Percentiles rank a stretch among this genome's conserved stretches.
Evolutionary conservation across 2,329 filamentous ascomycete genomes (phyloP).

Genomic region (Venturia pyrina): DNA sequence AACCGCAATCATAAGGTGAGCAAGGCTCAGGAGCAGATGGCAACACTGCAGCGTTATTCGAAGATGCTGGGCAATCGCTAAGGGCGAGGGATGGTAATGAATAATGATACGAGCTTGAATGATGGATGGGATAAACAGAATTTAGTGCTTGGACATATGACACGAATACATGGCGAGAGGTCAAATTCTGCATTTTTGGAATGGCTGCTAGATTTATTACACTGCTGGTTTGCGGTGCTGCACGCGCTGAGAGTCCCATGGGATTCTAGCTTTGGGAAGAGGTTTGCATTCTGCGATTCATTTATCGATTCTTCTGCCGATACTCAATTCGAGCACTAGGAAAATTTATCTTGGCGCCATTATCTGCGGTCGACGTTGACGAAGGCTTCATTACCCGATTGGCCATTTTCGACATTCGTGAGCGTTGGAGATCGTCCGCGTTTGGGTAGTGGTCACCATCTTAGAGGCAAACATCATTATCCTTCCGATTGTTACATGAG

Average conservation of each 20-base stretch:
- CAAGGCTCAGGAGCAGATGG: constrained; percentile 37
- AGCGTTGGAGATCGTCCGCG: not conserved
- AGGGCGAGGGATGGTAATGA: not conserved
- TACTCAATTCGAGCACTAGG: not conserved
- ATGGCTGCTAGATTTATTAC: not conserved
- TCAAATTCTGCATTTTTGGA: not conserved
- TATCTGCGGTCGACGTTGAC: not conserved
- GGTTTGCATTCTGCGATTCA: not conserved
- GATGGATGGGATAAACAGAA: not conserved
- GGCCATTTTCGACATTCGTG: not conserved
- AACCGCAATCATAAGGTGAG: constrained; percentile 37
- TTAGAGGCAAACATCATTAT: not conserved
- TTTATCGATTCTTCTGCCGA: too few relatives aligned
- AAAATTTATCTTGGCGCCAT: not conserved
- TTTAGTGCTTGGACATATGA: not conserved
- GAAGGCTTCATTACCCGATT: not conserved
- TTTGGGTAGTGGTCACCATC: not conserved
- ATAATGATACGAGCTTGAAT: not conserved
- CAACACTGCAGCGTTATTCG: not conserved
- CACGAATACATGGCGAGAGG: not conserved
- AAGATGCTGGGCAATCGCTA: not conserved
- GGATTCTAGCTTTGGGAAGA: not conserved
- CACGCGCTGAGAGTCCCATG: not conserved
- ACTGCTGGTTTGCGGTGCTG: not conserved
- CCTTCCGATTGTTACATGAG: not conserved